Percentiles rank a stretch among this genome's conserved stretches.
Evolutionary conservation across 345 rosid genomes (phyloP).

Genomic region (Eucalyptus viminalis): DNA sequence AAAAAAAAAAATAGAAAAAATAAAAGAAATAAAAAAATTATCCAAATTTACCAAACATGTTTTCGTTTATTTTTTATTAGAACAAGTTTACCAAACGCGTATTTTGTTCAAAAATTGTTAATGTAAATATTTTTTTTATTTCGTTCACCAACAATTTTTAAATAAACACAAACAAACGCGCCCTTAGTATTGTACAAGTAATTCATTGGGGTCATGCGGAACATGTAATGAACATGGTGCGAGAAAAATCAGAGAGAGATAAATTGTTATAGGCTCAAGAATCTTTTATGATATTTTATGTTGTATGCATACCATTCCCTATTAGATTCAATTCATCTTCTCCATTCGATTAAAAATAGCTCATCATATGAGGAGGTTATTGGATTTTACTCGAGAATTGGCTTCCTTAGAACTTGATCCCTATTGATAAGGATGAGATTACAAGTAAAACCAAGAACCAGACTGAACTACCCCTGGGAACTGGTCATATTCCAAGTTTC

Average conservation of each 20-base stretch:
- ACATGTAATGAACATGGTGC: neutral
- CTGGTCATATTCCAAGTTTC: no score
- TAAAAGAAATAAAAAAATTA: no score
- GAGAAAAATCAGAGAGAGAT: neutral
- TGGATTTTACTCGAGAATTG: neutral
- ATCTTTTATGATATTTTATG: neutral
- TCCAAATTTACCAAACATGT: no score
- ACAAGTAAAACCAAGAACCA: no score
- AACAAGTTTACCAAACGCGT: no score
- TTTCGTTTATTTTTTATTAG: no score
- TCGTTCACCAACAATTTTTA: no score
- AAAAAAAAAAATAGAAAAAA: no score
- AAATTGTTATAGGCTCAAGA: neutral
- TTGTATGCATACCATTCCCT: fast-evolving
- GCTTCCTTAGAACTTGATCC: neutral
- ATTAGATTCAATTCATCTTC: neutral
- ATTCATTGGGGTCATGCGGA: neutral
- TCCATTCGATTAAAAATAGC: neutral
- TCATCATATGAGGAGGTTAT: neutral
- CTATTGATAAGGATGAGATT: neutral
- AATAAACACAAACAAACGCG: no score
- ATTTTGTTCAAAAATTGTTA: no score
- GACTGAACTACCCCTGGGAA: no score
- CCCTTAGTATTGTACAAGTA: neutral
- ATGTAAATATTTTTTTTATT: no score